phyloP scores from a whole-genome alignment of 108 stramenopile genomes.

The Nannochloropsis oceanica region DNA sequence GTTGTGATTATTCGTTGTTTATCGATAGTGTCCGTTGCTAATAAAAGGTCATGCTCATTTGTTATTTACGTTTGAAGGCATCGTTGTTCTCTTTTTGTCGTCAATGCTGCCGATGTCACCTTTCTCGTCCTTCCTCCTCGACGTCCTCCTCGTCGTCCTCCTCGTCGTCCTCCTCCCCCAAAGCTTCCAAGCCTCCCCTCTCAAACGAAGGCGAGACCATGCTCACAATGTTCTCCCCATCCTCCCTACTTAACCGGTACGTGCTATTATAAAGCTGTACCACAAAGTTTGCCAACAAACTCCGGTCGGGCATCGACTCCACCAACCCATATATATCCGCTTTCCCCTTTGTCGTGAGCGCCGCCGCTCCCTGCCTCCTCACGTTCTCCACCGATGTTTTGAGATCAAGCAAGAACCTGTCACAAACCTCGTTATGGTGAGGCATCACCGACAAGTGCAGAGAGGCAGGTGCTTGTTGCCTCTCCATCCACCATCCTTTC shows the following conservation, averaged over 20 bases:
- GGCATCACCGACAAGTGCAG: slow-evolving; percentile 62
- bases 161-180: background rate
- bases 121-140: background rate
- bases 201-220: background rate
- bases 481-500: slow-evolving; percentile 59
- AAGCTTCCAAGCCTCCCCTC: background rate
- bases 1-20: no score
- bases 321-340: slow-evolving; percentile 59
- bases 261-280: background rate
- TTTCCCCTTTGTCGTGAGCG: slow-evolving; percentile 36
- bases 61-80: no score
- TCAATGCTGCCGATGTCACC: no score
- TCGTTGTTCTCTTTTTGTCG: no score
- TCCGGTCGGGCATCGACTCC: slow-evolving; percentile 29
- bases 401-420: slow-evolving; percentile 51
- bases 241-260: background rate
- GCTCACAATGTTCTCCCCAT: background rate
- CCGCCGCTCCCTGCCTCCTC: background rate
- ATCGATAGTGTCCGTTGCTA: no score
- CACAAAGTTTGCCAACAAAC: background rate
- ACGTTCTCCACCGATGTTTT: slow-evolving; percentile 23
- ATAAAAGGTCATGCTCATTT: no score
- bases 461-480: slow-evolving; percentile 56
- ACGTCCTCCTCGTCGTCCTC: background rate
- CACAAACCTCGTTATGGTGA: slow-evolving; percentile 24